These are phyloP conservation scores for Singerocomus inundabilis DNA, from an alignment of 1,284 basidiomycete species.

Conservation along the genomic window DNA sequence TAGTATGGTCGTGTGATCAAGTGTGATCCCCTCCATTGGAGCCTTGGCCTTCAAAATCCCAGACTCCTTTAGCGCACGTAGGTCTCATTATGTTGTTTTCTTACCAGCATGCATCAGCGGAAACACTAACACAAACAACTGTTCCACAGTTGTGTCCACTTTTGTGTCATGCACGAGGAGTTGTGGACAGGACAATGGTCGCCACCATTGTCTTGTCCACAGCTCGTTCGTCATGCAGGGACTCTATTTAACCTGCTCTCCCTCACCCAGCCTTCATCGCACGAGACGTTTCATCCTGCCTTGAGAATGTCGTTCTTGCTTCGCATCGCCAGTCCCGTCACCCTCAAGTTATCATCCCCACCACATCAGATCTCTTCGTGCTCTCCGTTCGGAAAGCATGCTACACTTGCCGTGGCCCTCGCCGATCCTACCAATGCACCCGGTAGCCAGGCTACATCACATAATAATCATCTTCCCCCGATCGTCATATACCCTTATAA, in stretches of 20 bases:
- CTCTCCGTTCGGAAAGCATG: constrained; percentile 5
- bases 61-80: too few relatives aligned
- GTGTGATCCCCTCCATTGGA: too few relatives aligned
- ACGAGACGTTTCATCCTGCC: background rate
- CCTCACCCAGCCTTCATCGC: background rate
- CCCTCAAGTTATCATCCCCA: constrained; percentile 6
- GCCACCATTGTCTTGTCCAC: constrained; percentile 21
- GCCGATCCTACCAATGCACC: constrained; percentile 2
- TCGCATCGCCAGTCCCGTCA: constrained; percentile 4
- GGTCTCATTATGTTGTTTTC: too few relatives aligned
- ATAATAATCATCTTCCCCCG: background rate
- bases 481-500: background rate
- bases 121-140: too few relatives aligned
- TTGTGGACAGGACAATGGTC: too few relatives aligned
- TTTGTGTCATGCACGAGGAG: constrained; percentile 11
- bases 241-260: constrained; percentile 18
- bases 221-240: background rate
- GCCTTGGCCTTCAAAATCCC: too few relatives aligned
- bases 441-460: background rate
- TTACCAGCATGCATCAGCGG: too few relatives aligned
- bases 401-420: constrained; percentile 6
- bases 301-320: constrained; percentile 17
- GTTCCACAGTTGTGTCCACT: constrained; percentile 6
- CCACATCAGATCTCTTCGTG: constrained; percentile 2
- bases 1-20: too few relatives aligned